Conservation (phyloP, 805 yeast species). For the Kazachstania africana region DNA sequence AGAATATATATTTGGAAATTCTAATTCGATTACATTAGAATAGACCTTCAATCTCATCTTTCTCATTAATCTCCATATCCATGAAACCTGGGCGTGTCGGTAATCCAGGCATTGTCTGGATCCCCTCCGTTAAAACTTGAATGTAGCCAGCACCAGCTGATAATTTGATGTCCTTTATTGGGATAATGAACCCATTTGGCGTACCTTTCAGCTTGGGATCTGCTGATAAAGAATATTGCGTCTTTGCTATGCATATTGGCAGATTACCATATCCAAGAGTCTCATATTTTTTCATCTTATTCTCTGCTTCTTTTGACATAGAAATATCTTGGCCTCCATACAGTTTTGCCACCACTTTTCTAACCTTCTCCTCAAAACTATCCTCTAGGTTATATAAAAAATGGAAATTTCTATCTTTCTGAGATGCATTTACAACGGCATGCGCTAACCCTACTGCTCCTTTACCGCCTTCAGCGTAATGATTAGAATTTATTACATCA, state of each 20-base stretch:
- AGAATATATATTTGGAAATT: no score
- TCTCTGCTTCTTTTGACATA: constrained; percentile 55
- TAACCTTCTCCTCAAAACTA: constrained; percentile 54
- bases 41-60: constrained; percentile 75
- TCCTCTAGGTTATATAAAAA: constrained; percentile 62
- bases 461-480: constrained; percentile 91
- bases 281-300: constrained; percentile 56
- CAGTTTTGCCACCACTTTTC: constrained; percentile 59
- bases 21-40: constrained; percentile 28
- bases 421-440: constrained; percentile 67
- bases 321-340: constrained; percentile 70
- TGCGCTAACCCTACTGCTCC: constrained; percentile 81
- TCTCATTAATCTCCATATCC: constrained; percentile 73
- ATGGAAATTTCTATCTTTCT: constrained; percentile 36
- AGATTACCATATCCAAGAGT: constrained; percentile 65
- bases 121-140: constrained; percentile 77
- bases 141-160: constrained; percentile 77
- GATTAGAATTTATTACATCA: constrained; percentile 82
- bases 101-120: constrained; percentile 77
- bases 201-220: constrained; percentile 77
- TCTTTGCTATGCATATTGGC: constrained; percentile 79
- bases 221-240: constrained; percentile 75
- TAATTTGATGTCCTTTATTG: constrained; percentile 69
- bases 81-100: constrained; percentile 79
- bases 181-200: constrained; percentile 69